Conservation (phyloP, 345 rosid species). For the Mercurialis annua region DNA sequence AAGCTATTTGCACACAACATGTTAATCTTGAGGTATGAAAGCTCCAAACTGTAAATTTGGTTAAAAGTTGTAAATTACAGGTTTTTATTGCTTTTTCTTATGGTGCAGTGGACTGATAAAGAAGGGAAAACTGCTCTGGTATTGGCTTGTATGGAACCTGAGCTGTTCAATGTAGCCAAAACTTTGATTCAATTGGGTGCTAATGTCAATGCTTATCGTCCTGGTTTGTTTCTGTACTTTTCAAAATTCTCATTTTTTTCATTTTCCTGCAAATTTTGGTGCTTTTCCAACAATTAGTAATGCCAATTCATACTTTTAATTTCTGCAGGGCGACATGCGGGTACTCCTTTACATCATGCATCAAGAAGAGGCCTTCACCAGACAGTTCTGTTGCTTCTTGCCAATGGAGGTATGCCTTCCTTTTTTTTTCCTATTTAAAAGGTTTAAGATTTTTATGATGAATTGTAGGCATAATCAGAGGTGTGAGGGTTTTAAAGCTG, state of each 20-base stretch:
- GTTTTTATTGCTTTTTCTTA: conserved; percentile 9
- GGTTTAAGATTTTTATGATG: conserved; percentile 10
- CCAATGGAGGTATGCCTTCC: conserved; percentile 52
- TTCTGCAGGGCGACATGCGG: too few species aligned
- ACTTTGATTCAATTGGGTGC: conserved; percentile 40
- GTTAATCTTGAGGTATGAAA: conserved; percentile 40
- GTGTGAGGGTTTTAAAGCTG: too few species aligned
- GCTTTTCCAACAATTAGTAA: too few species aligned
- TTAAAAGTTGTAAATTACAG: not conserved
- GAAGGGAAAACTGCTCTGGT: conserved; percentile 50
- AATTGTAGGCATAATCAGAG: not conserved
- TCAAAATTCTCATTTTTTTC: not conserved
- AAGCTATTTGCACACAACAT: conserved; percentile 33
- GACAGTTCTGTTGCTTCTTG: conserved; percentile 46
- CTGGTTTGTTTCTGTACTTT: conserved; percentile 41
- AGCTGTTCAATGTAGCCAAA: conserved; percentile 24
- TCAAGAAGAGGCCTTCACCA: too few species aligned
- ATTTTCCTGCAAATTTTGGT: too few species aligned
- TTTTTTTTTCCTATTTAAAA: not conserved
- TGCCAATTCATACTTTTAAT: not conserved
- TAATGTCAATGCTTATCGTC: conserved; percentile 83
- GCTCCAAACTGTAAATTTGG: not conserved
- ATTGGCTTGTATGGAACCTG: conserved; percentile 36
- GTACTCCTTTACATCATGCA: too few species aligned
- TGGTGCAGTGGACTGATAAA: conserved; percentile 38